Conservation (phyloP, 73 alveolate genomes). For the Stentor coeruleus region DNA sequence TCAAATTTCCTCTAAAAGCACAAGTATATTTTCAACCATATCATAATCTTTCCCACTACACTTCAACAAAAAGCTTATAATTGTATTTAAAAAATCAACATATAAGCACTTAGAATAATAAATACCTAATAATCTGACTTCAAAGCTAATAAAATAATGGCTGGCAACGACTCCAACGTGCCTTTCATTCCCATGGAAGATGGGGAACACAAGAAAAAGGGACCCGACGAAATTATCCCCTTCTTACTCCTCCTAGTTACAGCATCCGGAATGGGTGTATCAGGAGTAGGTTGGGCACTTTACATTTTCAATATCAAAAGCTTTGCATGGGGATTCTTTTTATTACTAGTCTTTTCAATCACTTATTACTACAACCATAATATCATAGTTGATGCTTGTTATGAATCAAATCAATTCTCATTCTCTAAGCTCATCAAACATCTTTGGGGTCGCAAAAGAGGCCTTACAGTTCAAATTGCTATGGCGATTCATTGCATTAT, state of each 20-base stretch:
- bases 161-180: not conserved
- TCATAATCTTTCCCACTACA: too few relatives aligned
- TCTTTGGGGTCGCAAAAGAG: constrained; percentile 1
- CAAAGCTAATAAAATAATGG: too few relatives aligned
- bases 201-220: not conserved
- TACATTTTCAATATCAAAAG: not conserved
- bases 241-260: not conserved
- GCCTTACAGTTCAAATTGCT: not conserved
- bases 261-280: not conserved
- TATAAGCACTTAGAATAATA: too few relatives aligned
- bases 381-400: not conserved
- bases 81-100: too few relatives aligned
- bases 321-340: not conserved
- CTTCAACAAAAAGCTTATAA: too few relatives aligned
- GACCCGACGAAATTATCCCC: not conserved
- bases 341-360: not conserved
- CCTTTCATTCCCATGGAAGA: not conserved
- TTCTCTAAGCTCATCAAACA: not conserved
- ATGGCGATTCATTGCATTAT: not conserved
- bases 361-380: not conserved
- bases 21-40: too few relatives aligned
- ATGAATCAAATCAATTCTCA: not conserved
- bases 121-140: too few relatives aligned
- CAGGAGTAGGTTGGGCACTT: not conserved
- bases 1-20: too few relatives aligned